phyloP scores from a whole-genome alignment of 495 filamentous ascomycete genomes.

The Xylaria curta region DNA sequence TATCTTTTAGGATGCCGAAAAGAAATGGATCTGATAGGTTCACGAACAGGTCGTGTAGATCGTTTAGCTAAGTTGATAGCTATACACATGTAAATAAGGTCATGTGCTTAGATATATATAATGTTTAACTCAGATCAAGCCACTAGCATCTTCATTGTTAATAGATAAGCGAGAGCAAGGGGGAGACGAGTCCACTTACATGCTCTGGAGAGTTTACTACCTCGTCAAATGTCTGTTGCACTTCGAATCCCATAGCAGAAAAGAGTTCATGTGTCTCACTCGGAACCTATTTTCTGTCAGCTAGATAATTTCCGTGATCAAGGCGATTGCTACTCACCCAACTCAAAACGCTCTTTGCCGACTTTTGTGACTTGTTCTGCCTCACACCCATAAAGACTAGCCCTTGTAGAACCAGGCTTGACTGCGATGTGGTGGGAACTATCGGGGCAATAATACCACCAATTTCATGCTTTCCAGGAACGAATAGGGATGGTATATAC shows the following conservation, averaged over 20 bases:
- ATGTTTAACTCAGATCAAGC: constrained; percentile 44
- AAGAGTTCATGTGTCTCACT: constrained; percentile 76
- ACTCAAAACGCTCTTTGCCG: constrained; percentile 72
- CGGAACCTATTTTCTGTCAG: constrained; percentile 61
- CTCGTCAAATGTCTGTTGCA: constrained; percentile 80
- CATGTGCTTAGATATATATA: not conserved
- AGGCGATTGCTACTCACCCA: constrained; percentile 62
- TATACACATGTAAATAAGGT: not conserved
- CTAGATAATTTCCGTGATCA: constrained; percentile 2
- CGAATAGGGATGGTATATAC: constrained; percentile 70
- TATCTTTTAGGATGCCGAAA: not conserved
- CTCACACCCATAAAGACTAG: constrained; percentile 80
- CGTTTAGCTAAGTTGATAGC: not conserved
- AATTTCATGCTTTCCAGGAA: constrained; percentile 54
- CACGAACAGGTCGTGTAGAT: too few species aligned
- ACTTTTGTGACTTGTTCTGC: constrained; percentile 79
- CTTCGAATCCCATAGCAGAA: constrained; percentile 76
- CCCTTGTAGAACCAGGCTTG: constrained; percentile 74
- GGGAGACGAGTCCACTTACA: constrained; percentile 41
- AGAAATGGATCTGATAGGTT: not conserved
- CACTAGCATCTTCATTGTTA: constrained; percentile 38
- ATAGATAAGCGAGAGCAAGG: not conserved
- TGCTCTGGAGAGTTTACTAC: constrained; percentile 75
- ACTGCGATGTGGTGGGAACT: constrained; percentile 72
- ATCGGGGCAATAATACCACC: constrained; percentile 85